These are phyloP conservation scores for Tolypocladium tundrense DNA, from an alignment of 2,329 filamentous ascomycete species.

Conservation along the genomic window DNA sequence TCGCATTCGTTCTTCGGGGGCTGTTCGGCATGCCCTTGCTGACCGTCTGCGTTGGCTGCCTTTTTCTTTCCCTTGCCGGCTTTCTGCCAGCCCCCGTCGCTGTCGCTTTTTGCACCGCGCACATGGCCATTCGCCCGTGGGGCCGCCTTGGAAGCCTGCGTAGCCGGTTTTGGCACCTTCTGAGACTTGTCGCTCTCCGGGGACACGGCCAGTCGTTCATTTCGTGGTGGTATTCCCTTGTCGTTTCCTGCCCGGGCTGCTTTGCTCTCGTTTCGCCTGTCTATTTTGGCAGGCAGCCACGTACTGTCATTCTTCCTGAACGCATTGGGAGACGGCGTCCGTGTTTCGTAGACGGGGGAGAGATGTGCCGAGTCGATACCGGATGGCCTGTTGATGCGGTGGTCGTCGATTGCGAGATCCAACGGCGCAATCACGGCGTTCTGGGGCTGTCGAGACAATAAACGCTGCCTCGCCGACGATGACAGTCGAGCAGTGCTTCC, in stretches of 20 bases:
- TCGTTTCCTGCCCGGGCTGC: not conserved
- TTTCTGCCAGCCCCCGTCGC: constrained; percentile 48
- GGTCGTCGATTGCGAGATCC: constrained; percentile 41
- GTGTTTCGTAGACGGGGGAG: constrained; percentile 64
- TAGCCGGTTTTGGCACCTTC: constrained; percentile 11
- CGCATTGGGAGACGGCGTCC: constrained; percentile 59
- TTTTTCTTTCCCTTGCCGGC: constrained; percentile 40
- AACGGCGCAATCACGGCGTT: constrained; percentile 43
- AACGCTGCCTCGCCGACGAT: constrained; percentile 24
- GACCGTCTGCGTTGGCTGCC: constrained; percentile 25
- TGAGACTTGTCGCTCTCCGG: constrained; percentile 14
- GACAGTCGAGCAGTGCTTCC: constrained; percentile 19
- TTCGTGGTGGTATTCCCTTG: not conserved
- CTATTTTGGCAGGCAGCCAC: constrained; percentile 15
- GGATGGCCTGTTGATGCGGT: constrained; percentile 23
- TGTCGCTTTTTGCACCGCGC: constrained; percentile 44
- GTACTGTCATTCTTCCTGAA: constrained; percentile 41
- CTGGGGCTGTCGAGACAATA: constrained; percentile 31
- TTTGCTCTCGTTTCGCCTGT: constrained; percentile 1
- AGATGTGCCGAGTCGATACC: constrained; percentile 39
- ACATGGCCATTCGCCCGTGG: constrained; percentile 42
- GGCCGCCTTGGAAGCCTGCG: constrained; percentile 26
- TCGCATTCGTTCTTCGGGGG: constrained; percentile 49
- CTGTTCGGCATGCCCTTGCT: constrained; percentile 35
- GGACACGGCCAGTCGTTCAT: not conserved